Conservation (phyloP, 306 rosid species). For the Prunus kanzakura region DNA sequence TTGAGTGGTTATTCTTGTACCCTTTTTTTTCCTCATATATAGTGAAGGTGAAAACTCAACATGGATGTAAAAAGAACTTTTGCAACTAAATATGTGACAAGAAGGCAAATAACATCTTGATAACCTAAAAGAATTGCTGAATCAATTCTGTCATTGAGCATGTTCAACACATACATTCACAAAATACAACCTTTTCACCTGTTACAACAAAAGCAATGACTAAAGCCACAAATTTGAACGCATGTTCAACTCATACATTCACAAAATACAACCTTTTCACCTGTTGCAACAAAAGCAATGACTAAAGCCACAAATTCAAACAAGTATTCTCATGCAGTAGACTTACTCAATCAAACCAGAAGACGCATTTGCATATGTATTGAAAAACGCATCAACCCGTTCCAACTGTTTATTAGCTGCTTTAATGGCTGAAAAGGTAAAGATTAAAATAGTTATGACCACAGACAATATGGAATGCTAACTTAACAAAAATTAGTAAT, state of each 20-base stretch:
- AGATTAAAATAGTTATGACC: constrained; percentile 10
- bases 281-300: constrained; percentile 4
- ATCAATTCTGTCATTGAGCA: neutral
- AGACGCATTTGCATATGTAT: constrained; percentile 73
- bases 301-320: neutral
- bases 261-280: neutral
- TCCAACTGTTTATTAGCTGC: constrained; percentile 82
- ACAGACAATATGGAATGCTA: neutral
- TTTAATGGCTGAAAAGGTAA: constrained; percentile 68
- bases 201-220: constrained; percentile 4
- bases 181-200: neutral
- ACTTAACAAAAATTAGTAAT: constrained; percentile 2
- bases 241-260: neutral
- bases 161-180: neutral
- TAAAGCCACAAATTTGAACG: neutral
- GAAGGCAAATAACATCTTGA: neutral
- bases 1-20: too few relatives aligned
- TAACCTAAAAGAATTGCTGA: neutral
- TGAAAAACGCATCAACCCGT: constrained; percentile 67
- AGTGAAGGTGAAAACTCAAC: too few relatives aligned
- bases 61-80: too few relatives aligned
- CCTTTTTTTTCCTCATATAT: too few relatives aligned
- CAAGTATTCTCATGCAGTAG: neutral
- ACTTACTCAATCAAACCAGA: constrained; percentile 92
- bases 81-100: neutral